Conservation (phyloP, 2,329 filamentous ascomycete genomes). For the Daldinia eschscholtzii region DNA sequence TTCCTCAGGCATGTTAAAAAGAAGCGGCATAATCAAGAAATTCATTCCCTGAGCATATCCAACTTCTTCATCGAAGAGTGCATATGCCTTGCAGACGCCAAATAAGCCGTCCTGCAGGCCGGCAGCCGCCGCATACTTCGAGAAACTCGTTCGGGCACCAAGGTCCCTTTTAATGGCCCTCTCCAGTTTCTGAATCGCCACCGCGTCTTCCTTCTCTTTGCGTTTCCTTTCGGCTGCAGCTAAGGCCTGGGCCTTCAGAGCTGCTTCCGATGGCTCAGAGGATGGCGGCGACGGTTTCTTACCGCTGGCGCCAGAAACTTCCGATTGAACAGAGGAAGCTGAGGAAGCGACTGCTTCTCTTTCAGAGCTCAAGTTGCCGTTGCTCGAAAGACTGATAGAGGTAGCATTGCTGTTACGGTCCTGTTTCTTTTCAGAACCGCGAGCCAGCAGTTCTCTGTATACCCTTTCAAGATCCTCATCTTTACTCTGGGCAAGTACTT, state of each 20-base stretch:
- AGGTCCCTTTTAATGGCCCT: slow-evolving; percentile 92
- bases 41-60: slow-evolving; percentile 99
- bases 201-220: slow-evolving; percentile 82
- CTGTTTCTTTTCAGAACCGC: slow-evolving; percentile 85
- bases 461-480: slow-evolving; percentile 88
- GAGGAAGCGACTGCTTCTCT: slow-evolving; percentile 81
- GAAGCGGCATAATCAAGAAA: slow-evolving; percentile 93
- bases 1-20: slow-evolving; percentile 98
- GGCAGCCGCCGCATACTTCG: slow-evolving; percentile 91
- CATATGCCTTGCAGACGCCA: slow-evolving; percentile 97
- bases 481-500: slow-evolving; percentile 95
- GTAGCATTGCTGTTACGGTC: slow-evolving; percentile 69
- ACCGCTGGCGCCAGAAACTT: slow-evolving; percentile 73
- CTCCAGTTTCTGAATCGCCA: slow-evolving; percentile 83
- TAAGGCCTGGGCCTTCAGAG: slow-evolving; percentile 73
- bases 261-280: slow-evolving; percentile 73
- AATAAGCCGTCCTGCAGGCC: slow-evolving; percentile 94
- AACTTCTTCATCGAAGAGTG: slow-evolving; percentile 91
- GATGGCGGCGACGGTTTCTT: slow-evolving; percentile 68
- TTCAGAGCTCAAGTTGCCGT: slow-evolving; percentile 67
- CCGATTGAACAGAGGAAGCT: slow-evolving; percentile 86
- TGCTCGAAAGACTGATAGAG: slow-evolving; percentile 65
- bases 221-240: slow-evolving; percentile 77
- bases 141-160: slow-evolving; percentile 93
- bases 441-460: slow-evolving; percentile 84